Evolutionary conservation across 176 grass and related monocot genomes (phyloP).

Genomic region (Hsuehochloa calcarea): DNA sequence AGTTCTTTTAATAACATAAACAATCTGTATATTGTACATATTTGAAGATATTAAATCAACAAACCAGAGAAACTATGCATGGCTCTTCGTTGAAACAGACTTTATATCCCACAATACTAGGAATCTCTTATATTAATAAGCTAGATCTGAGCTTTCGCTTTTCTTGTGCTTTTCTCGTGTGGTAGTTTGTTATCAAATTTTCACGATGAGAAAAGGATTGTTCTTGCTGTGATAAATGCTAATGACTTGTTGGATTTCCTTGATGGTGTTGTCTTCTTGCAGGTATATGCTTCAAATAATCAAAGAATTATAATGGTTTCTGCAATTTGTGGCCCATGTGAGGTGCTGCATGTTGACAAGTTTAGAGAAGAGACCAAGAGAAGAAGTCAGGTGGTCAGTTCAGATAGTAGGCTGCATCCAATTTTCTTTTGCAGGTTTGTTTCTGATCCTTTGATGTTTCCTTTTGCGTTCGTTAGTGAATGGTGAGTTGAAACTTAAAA

Average conservation of each 20-base stretch:
- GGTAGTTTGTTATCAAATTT: neutral
- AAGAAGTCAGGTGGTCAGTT: constrained; percentile 39
- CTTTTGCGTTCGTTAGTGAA: neutral
- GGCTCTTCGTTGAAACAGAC: neutral
- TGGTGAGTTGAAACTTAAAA: neutral
- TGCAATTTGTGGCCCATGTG: constrained; percentile 53
- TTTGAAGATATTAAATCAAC: constrained; percentile 4
- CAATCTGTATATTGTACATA: neutral
- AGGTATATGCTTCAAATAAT: constrained; percentile 57
- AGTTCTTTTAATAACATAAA: neutral
- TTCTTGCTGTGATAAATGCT: neutral
- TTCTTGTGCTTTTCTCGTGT: neutral
- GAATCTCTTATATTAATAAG: constrained; percentile 12
- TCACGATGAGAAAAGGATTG: neutral
- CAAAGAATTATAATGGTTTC: constrained; percentile 39
- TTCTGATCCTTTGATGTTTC: constrained; percentile 23
- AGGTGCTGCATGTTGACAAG: constrained; percentile 27
- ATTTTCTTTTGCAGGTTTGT: constrained; percentile 62
- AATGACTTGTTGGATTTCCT: neutral
- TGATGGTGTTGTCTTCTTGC: constrained; percentile 18
- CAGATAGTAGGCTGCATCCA: constrained; percentile 27
- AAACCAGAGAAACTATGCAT: neutral
- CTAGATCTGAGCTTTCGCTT: neutral
- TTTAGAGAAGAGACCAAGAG: constrained; percentile 35
- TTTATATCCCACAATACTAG: neutral